These are phyloP conservation scores for Backusella luteola DNA, from an alignment of 192 early-diverging fungal genomes.

Conservation along the genomic window DNA sequence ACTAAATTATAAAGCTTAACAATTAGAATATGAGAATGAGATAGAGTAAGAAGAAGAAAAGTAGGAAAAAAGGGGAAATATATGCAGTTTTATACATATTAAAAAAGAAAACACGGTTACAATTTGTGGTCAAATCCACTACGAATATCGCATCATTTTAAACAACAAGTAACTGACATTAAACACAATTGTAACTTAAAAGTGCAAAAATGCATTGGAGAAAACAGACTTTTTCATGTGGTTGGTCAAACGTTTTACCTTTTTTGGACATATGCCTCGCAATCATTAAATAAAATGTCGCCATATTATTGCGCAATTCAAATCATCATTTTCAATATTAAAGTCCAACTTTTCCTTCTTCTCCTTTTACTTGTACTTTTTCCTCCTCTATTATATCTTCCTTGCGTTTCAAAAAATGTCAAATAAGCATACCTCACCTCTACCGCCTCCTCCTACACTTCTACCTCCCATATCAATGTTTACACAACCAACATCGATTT, in stretches of 20 bases:
- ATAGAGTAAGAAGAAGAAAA: background rate
- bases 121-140: background rate
- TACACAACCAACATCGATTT: background rate
- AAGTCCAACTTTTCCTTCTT: background rate
- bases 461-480: constrained; percentile 33
- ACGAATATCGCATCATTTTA: constrained; percentile 4
- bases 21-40: background rate
- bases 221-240: background rate
- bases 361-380: background rate
- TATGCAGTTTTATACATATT: background rate
- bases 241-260: background rate
- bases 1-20: background rate
- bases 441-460: background rate
- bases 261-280: constrained; percentile 7
- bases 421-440: background rate
- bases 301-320: constrained; percentile 20
- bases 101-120: constrained; percentile 4
- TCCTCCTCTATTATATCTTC: background rate
- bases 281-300: constrained; percentile 21
- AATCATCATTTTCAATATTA: background rate
- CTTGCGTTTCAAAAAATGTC: background rate
- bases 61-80: background rate
- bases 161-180: background rate
- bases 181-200: background rate
- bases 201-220: background rate